Percentiles rank a stretch among this genome's conserved stretches.
These are phyloP conservation scores for Filosporella fistucella DNA, from an alignment of 495 filamentous ascomycete genomes.

Conservation along the genomic window DNA sequence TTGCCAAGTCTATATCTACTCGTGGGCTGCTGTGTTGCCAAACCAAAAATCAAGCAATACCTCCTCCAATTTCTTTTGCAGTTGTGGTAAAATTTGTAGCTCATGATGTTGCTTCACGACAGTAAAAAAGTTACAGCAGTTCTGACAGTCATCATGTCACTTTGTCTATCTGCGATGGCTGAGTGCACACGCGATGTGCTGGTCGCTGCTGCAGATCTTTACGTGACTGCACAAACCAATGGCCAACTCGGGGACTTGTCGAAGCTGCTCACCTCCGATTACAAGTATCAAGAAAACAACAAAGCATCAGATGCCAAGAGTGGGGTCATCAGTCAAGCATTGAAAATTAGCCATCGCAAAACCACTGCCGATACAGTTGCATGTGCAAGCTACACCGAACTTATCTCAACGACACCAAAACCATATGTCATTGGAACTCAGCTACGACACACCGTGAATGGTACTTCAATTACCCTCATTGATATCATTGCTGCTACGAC, in stretches of 20 bases:
- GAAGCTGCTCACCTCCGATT: slow-evolving; percentile 27
- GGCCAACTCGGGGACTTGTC: slow-evolving; percentile 26
- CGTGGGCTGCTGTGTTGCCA: too few relatives aligned
- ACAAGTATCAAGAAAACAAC: slow-evolving; percentile 40
- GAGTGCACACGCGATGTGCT: slow-evolving; percentile 36
- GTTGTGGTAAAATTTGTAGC: too few relatives aligned
- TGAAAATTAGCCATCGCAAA: slow-evolving; percentile 34
- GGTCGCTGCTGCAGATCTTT: slow-evolving; percentile 31
- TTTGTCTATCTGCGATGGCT: slow-evolving; percentile 11
- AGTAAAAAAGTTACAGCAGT: too few relatives aligned
- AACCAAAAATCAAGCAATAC: too few relatives aligned
- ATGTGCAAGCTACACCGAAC: slow-evolving; percentile 39
- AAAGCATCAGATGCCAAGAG: slow-evolving; percentile 28
- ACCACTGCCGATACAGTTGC: slow-evolving; percentile 35
- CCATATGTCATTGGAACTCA: slow-evolving; percentile 40
- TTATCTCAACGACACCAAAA: slow-evolving; percentile 32
- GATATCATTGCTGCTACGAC: slow-evolving; percentile 44
- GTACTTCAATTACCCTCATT: slow-evolving; percentile 32
- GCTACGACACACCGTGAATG: slow-evolving; percentile 32
- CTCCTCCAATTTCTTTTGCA: too few relatives aligned
- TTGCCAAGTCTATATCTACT: too few relatives aligned
- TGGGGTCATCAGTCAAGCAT: slow-evolving; percentile 29
- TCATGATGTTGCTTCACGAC: too few relatives aligned
- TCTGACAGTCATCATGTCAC: too few relatives aligned
- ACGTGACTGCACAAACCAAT: slow-evolving; percentile 29